Conservation (phyloP, 345 rosid genomes). For the Boechera retrofracta region DNA sequence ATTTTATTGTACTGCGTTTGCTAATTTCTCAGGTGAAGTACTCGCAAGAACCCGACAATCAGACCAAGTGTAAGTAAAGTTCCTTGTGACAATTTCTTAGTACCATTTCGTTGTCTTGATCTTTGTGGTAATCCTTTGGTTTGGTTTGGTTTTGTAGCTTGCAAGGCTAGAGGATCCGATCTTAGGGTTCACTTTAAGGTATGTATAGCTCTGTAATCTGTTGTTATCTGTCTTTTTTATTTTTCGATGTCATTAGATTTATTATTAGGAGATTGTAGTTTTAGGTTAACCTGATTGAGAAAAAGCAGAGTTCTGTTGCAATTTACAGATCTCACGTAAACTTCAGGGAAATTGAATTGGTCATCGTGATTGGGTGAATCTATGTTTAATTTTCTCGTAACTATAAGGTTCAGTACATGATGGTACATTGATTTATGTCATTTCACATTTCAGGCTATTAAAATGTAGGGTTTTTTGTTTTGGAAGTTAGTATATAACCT, state of each 20-base stretch:
- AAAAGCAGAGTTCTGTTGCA: conserved; percentile 65
- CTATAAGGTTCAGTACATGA: conserved; percentile 66
- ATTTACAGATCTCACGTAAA: conserved; percentile 59
- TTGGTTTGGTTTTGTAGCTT: conserved; percentile 56
- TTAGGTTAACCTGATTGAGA: conserved; percentile 53
- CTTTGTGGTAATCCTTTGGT: not conserved
- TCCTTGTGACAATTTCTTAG: not conserved
- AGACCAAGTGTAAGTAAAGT: conserved; percentile 72
- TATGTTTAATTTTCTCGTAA: conserved; percentile 46
- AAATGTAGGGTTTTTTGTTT: not conserved
- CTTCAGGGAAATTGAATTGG: conserved; percentile 58
- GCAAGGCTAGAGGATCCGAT: conserved; percentile 96
- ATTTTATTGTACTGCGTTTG: not conserved
- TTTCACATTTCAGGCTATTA: not conserved
- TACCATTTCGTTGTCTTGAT: not conserved
- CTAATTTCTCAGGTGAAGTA: conserved; percentile 76
- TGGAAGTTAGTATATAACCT: not conserved
- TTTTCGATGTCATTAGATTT: not conserved
- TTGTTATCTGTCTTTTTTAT: not conserved
- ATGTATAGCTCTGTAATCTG: conserved; percentile 39
- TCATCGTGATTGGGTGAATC: conserved; percentile 72
- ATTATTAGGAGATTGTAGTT: conserved; percentile 7
- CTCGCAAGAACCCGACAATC: conserved; percentile 88
- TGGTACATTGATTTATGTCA: conserved; percentile 41
- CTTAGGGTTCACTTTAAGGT: conserved; percentile 99